Conservation (phyloP, 371 early-diverging fungal genomes). For the Vairimorpha necatrix region DNA sequence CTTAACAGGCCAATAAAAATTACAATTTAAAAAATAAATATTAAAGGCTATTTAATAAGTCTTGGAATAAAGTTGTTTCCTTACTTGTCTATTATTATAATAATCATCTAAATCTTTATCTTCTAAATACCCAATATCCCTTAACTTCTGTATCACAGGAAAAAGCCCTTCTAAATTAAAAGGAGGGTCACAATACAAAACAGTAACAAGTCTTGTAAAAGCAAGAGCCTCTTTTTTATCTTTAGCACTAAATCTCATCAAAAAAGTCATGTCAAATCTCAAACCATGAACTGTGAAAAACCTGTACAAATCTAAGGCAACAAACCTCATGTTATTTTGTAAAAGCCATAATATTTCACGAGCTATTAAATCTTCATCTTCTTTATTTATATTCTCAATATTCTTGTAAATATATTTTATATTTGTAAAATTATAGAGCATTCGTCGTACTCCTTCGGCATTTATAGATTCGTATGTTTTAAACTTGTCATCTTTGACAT, state of each 20-base stretch:
- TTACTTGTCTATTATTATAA: constrained; percentile 21
- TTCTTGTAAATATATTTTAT: constrained; percentile 27
- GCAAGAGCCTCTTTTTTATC: constrained; percentile 54
- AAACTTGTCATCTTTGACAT: constrained; percentile 50
- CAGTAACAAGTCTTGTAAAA: constrained; percentile 53
- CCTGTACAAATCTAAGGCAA: constrained; percentile 58
- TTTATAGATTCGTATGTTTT: constrained; percentile 51
- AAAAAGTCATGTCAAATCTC: constrained; percentile 54
- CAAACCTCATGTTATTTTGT: constrained; percentile 33
- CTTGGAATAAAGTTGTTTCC: background rate
- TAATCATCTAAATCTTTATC: constrained; percentile 25
- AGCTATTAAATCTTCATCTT: constrained; percentile 21
- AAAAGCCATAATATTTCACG: constrained; percentile 33
- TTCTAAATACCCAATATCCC: constrained; percentile 30
- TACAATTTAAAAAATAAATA: background rate
- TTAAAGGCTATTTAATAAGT: background rate
- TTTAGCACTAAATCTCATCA: constrained; percentile 35
- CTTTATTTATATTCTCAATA: background rate
- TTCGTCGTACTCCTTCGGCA: constrained; percentile 46
- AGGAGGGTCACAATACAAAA: constrained; percentile 54
- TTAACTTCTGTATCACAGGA: constrained; percentile 27
- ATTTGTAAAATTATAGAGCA: constrained; percentile 12
- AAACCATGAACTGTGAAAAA: constrained; percentile 50
- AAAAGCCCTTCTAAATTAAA: constrained; percentile 48
- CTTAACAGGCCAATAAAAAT: too few relatives aligned